phyloP scores from a whole-genome alignment of 78 protist species.

The Dictyostelium capitatum region DNA sequence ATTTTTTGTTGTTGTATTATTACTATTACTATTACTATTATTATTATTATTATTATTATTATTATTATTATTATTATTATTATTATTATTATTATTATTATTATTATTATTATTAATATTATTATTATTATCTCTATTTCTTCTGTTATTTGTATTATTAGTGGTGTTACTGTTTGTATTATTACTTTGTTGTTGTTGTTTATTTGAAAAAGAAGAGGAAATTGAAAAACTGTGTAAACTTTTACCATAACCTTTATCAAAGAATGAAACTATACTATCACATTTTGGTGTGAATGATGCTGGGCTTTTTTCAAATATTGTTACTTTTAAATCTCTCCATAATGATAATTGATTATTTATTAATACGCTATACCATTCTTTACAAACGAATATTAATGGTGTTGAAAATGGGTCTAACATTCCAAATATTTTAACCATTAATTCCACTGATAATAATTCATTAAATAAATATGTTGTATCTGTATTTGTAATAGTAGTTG shows the following conservation, averaged over 20 bases:
- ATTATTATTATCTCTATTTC: background rate
- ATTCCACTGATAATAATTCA: slow-evolving; percentile 23
- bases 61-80: too few species aligned
- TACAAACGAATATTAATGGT: slow-evolving; percentile 42
- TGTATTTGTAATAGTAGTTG: background rate
- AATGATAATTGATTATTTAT: slow-evolving; percentile 21
- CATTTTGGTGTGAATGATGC: slow-evolving; percentile 11
- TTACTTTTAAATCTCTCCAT: slow-evolving; percentile 28
- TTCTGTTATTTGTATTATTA: slow-evolving; percentile 8
- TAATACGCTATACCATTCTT: slow-evolving; percentile 22
- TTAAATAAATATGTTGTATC: background rate
- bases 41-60: too few species aligned
- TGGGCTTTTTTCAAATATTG: slow-evolving; percentile 31
- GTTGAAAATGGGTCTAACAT: slow-evolving; percentile 60
- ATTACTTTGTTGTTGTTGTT: background rate
- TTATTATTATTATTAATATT: background rate
- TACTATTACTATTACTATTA: too few species aligned
- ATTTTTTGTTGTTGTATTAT: too few species aligned
- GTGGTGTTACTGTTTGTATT: background rate
- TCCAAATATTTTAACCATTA: slow-evolving; percentile 49
- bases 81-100: background rate
- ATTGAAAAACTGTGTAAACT: slow-evolving; percentile 29
- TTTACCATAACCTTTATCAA: slow-evolving; percentile 44
- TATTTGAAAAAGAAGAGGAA: background rate
- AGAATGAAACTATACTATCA: slow-evolving; percentile 33